Base-by-base conservation (phyloP, 2,329 filamentous ascomycete genomes). In the Monosporascus sp. region DNA sequence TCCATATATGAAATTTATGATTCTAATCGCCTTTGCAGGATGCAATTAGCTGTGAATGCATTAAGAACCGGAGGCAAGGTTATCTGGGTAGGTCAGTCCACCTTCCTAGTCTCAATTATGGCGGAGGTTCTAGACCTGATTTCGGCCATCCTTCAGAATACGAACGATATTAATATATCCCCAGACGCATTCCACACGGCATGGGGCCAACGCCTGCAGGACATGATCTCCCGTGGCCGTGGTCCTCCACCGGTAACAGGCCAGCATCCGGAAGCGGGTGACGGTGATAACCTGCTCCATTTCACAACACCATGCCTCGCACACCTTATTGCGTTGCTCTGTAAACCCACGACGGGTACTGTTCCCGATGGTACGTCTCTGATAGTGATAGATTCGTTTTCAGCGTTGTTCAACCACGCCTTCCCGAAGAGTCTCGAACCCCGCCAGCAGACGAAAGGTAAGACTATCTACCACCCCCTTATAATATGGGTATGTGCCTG, bases 341-440 rank as follows among this genome's bases (percentile, higher is more conserved):
- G 85, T 49, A 81, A 85, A 50, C 83, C 88, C n/a, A 82, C 84
- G 1, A 64, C 77, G 2, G 70, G 72, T 9, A 85, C 89, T 55
- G 81, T 91, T 48, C 82, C 87, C 1, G 53, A 68, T 24, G 74
- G 77, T 31, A 86, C 88, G 11, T 78, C 80, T 24, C 74, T 97
- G 1, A 70, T 97, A 38, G 76, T 97, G 14, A 74, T 97, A 57
- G 90, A 95, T 67, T 86, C 86, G 3, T 72, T 95, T 20, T 91
- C 91, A 6, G 83, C 84, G 7, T 76, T 94, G 25, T 77, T 97
- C 54, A 88, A 89, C 59, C 81, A 85, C 51, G 85, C 90, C 34
- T 90, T 95, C 55, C 89, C 89, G 18, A 85, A 84, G 56, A 73
- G 73, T 37, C 67, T 72, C 24, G 75, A 79, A 52, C 61, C 61